These are phyloP conservation scores for Stephanodiscus triporus DNA, from an alignment of 108 stramenopile genomes.

Conservation along the genomic window DNA sequence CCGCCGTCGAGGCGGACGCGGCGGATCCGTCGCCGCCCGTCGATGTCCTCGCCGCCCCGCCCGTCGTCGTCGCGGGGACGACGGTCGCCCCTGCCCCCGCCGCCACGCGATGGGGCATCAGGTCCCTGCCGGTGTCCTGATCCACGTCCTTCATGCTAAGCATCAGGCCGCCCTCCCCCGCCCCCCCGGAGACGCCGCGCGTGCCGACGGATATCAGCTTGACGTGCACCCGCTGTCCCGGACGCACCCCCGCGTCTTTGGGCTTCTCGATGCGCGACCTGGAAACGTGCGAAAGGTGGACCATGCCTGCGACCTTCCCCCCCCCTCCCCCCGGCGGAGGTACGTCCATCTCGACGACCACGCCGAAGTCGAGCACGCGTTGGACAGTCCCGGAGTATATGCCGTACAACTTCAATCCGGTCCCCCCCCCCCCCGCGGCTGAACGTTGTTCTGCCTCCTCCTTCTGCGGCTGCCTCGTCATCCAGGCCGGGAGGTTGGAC, in stretches of 20 bases:
- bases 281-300: constrained; percentile 86
- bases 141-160: constrained; percentile 95
- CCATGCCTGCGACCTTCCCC: constrained; percentile 77
- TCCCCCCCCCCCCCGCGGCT: constrained; percentile 15
- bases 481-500: constrained; percentile 91
- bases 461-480: constrained; percentile 59
- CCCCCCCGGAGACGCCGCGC: constrained; percentile 36
- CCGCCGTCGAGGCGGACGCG: constrained; percentile 55
- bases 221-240: constrained; percentile 82
- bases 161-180: constrained; percentile 63
- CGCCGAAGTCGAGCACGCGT: constrained; percentile 92
- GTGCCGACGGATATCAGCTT: constrained; percentile 87
- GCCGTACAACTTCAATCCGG: constrained; percentile 73
- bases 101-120: constrained; percentile 84
- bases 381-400: constrained; percentile 86
- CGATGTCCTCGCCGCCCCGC: neutral
- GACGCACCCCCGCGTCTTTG: constrained; percentile 67
- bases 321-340: neutral
- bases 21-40: constrained; percentile 18
- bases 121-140: constrained; percentile 87
- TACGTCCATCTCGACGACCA: constrained; percentile 81
- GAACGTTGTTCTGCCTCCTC: constrained; percentile 38
- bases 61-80: constrained; percentile 1
- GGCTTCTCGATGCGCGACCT: constrained; percentile 51
- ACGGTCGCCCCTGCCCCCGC: too few species aligned